Percentiles rank a stretch among this genome's conserved stretches.
These are phyloP conservation scores for Cyclotella sp. DNA, from an alignment of 108 stramenopile species.

Conservation along the genomic window DNA sequence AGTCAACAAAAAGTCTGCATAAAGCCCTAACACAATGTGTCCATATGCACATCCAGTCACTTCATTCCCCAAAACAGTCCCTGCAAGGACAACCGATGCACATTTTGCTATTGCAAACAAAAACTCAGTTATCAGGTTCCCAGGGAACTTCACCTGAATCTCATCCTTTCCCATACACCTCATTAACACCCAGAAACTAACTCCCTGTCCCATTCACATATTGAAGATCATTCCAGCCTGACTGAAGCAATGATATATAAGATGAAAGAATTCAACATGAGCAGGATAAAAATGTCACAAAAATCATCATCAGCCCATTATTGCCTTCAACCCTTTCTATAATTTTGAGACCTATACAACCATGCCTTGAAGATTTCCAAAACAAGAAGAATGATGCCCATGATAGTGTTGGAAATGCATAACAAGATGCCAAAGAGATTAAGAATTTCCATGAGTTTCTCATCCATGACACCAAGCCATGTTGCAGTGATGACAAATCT, in stretches of 20 bases:
- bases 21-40: constrained; percentile 46
- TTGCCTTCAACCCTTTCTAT: constrained; percentile 86
- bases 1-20: constrained; percentile 40
- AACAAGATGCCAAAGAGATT: constrained; percentile 84
- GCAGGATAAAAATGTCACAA: not conserved
- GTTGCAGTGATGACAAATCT: constrained; percentile 86
- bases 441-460: constrained; percentile 87
- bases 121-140: constrained; percentile 47
- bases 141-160: constrained; percentile 44
- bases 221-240: constrained; percentile 98
- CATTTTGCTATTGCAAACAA: constrained; percentile 53
- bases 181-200: constrained; percentile 67
- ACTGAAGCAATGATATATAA: not conserved
- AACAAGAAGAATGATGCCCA: constrained; percentile 94
- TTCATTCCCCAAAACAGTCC: constrained; percentile 44
- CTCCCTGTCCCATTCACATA: constrained; percentile 81
- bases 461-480: constrained; percentile 96
- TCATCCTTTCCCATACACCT: constrained; percentile 43
- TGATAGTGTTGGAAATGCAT: constrained; percentile 80
- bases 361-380: constrained; percentile 95
- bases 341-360: constrained; percentile 94
- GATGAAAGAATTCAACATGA: not conserved
- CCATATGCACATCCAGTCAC: constrained; percentile 47
- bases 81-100: constrained; percentile 37
- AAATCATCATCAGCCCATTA: constrained; percentile 68